A percentile compares a stretch with the other conserved stretches of the same genome.
Evolutionary conservation across 1,284 basidiomycete genomes (phyloP).

Genomic region (Termitomyces sp.): DNA sequence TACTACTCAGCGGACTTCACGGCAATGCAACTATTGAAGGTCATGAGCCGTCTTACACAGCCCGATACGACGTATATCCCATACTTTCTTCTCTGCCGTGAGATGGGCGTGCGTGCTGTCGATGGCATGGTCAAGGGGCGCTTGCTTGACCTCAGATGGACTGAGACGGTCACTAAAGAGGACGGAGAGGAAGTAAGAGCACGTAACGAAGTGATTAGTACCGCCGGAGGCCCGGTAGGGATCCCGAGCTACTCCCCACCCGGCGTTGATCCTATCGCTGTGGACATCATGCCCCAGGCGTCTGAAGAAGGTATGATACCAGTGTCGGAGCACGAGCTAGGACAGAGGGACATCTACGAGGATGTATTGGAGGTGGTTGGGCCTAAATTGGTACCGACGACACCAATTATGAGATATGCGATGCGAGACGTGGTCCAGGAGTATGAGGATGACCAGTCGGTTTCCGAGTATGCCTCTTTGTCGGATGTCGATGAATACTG

Average conservation of each 20-base stretch:
- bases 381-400: slow-evolving; percentile 66
- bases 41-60: slow-evolving; percentile 67
- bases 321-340: slow-evolving; percentile 31
- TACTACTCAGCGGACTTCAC: slow-evolving; percentile 52
- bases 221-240: slow-evolving; percentile 17
- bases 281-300: slow-evolving; percentile 26
- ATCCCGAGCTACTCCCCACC: slow-evolving; percentile 16
- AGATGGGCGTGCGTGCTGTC: slow-evolving; percentile 71
- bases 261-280: slow-evolving; percentile 29
- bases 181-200: slow-evolving; percentile 26
- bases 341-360: slow-evolving; percentile 32
- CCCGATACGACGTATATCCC: slow-evolving; percentile 55
- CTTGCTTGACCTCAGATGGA: slow-evolving; percentile 74
- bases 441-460: slow-evolving; percentile 67
- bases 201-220: slow-evolving; percentile 20
- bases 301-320: slow-evolving; percentile 48
- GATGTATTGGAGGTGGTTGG: slow-evolving; percentile 52
- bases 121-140: slow-evolving; percentile 76
- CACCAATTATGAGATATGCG: slow-evolving; percentile 74
- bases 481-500: slow-evolving; percentile 69
- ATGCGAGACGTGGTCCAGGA: slow-evolving; percentile 77
- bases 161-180: slow-evolving; percentile 56
- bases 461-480: slow-evolving; percentile 68
- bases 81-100: slow-evolving; percentile 74
- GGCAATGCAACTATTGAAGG: slow-evolving; percentile 69